Base-by-base conservation (phyloP, 441 rosid species). In the Gossypium gossypioides region DNA sequence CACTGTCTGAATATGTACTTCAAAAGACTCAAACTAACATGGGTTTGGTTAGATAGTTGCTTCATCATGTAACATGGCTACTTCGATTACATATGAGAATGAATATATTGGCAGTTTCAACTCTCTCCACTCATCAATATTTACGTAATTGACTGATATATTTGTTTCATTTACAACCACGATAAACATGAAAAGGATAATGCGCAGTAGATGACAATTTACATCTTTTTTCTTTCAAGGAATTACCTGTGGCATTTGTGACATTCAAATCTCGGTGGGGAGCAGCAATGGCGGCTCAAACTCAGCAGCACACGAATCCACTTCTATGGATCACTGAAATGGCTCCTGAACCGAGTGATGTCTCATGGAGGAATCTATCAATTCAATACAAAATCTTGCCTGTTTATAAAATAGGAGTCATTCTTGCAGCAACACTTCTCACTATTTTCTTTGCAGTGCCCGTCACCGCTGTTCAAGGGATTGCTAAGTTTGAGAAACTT, bases 401-500 rank as follows among this genome's bases (percentile, higher is more conserved):
- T 2, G 81, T 92, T 70, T 59, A 83, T 85, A 89, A 85, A 77
- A 80, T 86, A 16, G 88, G 86, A 61, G 93, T 86, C 65, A 64
- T 91, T 61, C 82, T 89, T 79, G 91, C 83, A 68, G 92, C 97
- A 32, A 79, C 92, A 42, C 81, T 92, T 73, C 91, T 89, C 42
- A 89, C 96, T 15, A 65, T 90, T 72, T 94, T 94, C 88, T 90
- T 94, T 76, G 89, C 96, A 66, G 84, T 88, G 78, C 96, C 93
- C 2, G 97, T 90, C 68, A 85, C 97, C 60, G 96, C 97, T 64
- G 97, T 94, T 75, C 99, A 92, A 78, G 97, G 99, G 81, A 90
- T 94, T 15, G 97, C 94, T 62, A 89, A 84, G 72, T 85, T 83
- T 69, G 97, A 94, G 85, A 94, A 89, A 74, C 83, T 94, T 10